Conservation (phyloP, 1,284 basidiomycete species). For the Cutaneotrichosporon spelunceum region DNA sequence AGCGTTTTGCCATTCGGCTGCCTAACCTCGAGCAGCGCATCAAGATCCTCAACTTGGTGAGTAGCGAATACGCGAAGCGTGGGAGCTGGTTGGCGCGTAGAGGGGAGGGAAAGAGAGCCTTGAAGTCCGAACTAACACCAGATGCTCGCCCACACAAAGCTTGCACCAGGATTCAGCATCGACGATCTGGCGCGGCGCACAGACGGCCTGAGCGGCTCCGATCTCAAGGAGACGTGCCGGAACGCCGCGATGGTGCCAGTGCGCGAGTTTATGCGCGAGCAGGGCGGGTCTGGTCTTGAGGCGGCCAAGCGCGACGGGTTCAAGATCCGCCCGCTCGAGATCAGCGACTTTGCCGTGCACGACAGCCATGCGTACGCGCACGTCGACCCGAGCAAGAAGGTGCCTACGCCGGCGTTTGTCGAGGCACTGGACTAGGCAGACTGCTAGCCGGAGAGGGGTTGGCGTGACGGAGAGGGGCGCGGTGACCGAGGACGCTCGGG, state of each 20-base stretch:
- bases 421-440: conserved; percentile 36
- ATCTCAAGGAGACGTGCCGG: conserved; percentile 90
- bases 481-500: not conserved
- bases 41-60: conserved; percentile 82
- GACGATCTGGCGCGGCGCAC: conserved; percentile 67
- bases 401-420: conserved; percentile 27
- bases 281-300: conserved; percentile 52
- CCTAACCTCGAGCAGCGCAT: conserved; percentile 77
- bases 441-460: not conserved
- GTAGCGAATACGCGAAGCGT: conserved; percentile 23
- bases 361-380: conserved; percentile 53
- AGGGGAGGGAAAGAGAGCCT: not conserved
- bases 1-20: conserved; percentile 85
- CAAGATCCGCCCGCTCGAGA: conserved; percentile 64
- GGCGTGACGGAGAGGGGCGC: not conserved
- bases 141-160: conserved; percentile 78
- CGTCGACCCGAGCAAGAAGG: conserved; percentile 42
- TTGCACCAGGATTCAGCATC: conserved; percentile 66
- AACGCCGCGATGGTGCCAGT: conserved; percentile 89
- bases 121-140: conserved; percentile 42
- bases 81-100: not conserved
- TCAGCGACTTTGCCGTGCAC: conserved; percentile 67
- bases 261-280: conserved; percentile 73
- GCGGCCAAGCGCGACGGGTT: conserved; percentile 61
- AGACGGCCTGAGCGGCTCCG: conserved; percentile 81